Percentiles rank a stretch among this genome's conserved stretches.
Conservation (phyloP, 163 green algal genomes). For the Trebouxiophyceae sp. region DNA sequence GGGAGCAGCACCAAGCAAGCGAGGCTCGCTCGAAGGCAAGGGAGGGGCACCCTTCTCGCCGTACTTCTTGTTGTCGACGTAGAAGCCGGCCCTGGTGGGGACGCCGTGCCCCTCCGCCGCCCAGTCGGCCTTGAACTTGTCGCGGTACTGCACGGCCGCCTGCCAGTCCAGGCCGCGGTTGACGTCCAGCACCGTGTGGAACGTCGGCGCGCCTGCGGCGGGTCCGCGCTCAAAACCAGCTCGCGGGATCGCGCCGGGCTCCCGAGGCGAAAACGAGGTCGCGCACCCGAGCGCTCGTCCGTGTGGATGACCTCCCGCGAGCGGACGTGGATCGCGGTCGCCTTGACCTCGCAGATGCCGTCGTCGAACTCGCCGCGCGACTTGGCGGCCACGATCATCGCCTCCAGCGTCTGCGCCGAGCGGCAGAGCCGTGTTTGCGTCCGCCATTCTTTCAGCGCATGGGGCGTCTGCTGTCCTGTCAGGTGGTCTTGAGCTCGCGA, state of each 20-base stretch:
- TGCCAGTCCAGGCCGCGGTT: constrained; percentile 47
- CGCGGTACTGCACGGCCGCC: constrained; percentile 16
- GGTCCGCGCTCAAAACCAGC: too few relatives aligned
- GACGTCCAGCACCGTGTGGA: constrained; percentile 32
- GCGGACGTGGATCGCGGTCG: background rate
- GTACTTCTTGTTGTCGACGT: constrained; percentile 14
- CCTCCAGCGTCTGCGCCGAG: constrained; percentile 24
- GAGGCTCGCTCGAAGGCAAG: background rate
- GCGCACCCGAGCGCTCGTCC: constrained; percentile 20
- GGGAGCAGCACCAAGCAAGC: background rate
- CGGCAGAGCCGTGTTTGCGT: too few relatives aligned
- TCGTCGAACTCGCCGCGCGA: constrained; percentile 15
- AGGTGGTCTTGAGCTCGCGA: too few relatives aligned
- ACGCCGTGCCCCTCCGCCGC: background rate
- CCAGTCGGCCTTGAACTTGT: constrained; percentile 18
- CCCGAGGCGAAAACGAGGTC: too few relatives aligned
- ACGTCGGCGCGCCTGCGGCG: constrained; percentile 28
- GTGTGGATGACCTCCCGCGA: constrained; percentile 22
- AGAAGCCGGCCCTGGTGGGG: constrained; percentile 20
- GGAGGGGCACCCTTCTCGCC: constrained; percentile 11
- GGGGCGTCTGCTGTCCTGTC: too few relatives aligned
- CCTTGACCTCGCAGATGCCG: constrained; percentile 35
- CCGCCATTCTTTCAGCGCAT: too few relatives aligned
- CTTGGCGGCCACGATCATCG: constrained; percentile 19
- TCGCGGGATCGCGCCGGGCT: too few relatives aligned